Evolutionary conservation across 352 stramenopile genomes (phyloP), one percentile per base, ranked within the genome.

Genomic region (Globisporangium barbulae): DNA sequence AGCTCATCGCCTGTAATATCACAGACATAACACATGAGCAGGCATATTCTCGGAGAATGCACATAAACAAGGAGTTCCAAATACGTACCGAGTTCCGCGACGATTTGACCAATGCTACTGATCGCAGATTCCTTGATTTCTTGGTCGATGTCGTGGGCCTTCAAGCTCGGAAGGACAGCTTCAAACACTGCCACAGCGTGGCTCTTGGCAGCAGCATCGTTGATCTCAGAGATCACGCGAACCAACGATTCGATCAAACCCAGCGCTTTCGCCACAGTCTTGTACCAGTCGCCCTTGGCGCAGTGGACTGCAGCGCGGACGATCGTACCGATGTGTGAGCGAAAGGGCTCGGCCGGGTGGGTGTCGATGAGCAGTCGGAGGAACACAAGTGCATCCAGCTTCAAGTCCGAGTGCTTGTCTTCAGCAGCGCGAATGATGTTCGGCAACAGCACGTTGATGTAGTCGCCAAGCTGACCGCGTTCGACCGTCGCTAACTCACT

Each of bases 71-170:
- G 48, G 37, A 9, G 44, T 39, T 12, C 33, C 41, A 56, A 10
- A 22, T 17, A 78, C 74, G 53, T 59, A 87, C 78, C 86, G 5
- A 94, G 65, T 17, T 77, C 73, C 30, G 92, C 76, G 37, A 98
- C 81, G 50, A 98, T 81, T 60, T 97, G 84, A 2, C 88, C 93
- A 10, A 98, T 87, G 63, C 91, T 96, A 59, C 76, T 87, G 63
- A 98, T 97, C 10, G 91, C 91, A 58, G 94, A 91, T 68, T 99
- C 97, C 70, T 99, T 99, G 67, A 99, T 99, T 79, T 99, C 97
- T 76, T 99, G 96, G 66, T 99, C 97, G 56, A 99, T 97, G 68
- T 99, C 97, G 69, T 98, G 83, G 5, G 94, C 93, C 62, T 96
- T 89, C 37, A 99, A 81, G n/a, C 92, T 95, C 33, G 96, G 94